phyloP scores from a whole-genome alignment of 2,329 filamentous ascomycete species.

The Alternaria metachromatica region DNA sequence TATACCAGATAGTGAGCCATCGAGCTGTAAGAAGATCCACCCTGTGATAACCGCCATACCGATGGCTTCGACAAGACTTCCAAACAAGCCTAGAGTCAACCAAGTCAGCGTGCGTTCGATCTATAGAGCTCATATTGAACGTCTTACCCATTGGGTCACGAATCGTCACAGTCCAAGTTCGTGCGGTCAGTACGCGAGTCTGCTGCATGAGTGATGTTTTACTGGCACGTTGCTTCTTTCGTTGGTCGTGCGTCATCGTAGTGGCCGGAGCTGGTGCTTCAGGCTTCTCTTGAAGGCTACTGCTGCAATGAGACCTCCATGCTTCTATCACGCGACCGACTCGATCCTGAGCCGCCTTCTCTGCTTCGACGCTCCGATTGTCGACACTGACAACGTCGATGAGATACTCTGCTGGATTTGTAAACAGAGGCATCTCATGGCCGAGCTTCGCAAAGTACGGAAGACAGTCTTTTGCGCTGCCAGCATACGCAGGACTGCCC shows the following conservation, averaged over 20 bases:
- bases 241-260: not conserved
- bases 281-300: conserved; percentile 20
- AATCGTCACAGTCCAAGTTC: conserved; percentile 74
- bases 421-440: conserved; percentile 70
- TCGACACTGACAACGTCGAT: conserved; percentile 79
- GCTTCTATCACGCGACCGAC: conserved; percentile 67
- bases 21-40: conserved; percentile 73
- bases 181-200: conserved; percentile 68
- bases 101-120: not conserved
- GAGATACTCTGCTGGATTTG: conserved; percentile 79
- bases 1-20: conserved; percentile 72
- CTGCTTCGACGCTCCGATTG: conserved; percentile 71
- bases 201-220: conserved; percentile 68
- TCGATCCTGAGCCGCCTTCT: conserved; percentile 64
- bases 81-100: conserved; percentile 58
- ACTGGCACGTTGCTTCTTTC: conserved; percentile 35
- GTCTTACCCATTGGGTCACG: conserved; percentile 72
- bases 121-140: not conserved
- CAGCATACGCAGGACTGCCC: conserved; percentile 73
- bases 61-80: conserved; percentile 72
- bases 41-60: conserved; percentile 75
- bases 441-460: conserved; percentile 69
- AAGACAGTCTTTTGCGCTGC: conserved; percentile 63
- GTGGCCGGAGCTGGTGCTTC: not conserved
- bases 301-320: conserved; percentile 57